phyloP scores from a whole-genome alignment of 179 eudicot species.

The Beta lomatogona region DNA sequence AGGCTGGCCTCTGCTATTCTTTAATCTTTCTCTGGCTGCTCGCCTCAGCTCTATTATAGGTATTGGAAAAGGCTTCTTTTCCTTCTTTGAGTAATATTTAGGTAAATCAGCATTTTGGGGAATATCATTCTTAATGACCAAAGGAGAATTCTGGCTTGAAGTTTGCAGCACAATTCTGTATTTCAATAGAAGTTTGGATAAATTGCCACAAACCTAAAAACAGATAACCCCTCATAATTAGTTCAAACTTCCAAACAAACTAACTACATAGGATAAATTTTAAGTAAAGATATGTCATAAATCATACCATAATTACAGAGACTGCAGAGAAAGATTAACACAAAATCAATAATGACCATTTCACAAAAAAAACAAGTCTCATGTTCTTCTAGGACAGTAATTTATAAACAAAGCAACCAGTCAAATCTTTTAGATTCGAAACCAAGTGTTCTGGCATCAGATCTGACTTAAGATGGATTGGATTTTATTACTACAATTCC shows the following conservation, averaged over 20 bases:
- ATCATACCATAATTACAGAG: background rate
- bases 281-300: background rate
- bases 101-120: slow-evolving; percentile 95
- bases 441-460: background rate
- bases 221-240: slow-evolving; percentile 1
- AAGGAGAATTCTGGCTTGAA: slow-evolving; percentile 35
- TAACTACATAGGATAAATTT: background rate
- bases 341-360: background rate
- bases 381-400: slow-evolving; percentile 1
- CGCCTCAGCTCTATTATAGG: slow-evolving; percentile 89
- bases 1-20: slow-evolving; percentile 67
- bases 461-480: background rate
- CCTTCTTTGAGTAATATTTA: slow-evolving; percentile 71
- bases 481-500: too few relatives aligned
- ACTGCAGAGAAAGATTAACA: background rate
- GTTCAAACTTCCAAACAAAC: background rate
- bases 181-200: slow-evolving; percentile 34
- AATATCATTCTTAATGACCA: slow-evolving; percentile 51
- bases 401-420: background rate
- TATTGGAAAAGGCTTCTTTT: slow-evolving; percentile 88
- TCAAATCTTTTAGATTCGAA: background rate
- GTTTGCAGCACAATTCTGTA: slow-evolving; percentile 25
- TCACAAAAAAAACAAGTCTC: background rate
- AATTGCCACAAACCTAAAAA: slow-evolving; percentile 49
- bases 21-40: slow-evolving; percentile 86